phyloP scores from a whole-genome alignment of 2,329 filamentous ascomycete genomes.

The Cercospora brassicicola region DNA sequence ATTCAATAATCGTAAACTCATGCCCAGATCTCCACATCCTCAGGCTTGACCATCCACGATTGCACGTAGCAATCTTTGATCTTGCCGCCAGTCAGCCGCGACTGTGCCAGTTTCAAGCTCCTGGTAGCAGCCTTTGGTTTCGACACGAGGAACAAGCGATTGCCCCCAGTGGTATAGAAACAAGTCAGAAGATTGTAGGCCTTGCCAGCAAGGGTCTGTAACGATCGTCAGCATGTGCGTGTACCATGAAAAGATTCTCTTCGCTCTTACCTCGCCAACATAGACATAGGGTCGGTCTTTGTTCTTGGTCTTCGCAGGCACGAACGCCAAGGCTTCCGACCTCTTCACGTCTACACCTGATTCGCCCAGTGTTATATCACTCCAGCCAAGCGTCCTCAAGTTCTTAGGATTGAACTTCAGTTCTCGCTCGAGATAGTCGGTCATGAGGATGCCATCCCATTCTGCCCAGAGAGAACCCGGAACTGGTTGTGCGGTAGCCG shows the following conservation, averaged over 20 bases:
- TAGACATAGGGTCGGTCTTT: not conserved
- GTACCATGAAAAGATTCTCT: not conserved
- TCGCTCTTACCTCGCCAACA: not conserved
- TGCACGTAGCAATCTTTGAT: not conserved
- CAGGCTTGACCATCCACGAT: not conserved
- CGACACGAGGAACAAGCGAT: not conserved
- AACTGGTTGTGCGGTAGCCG: no score
- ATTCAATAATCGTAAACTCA: not conserved
- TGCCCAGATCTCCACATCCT: not conserved
- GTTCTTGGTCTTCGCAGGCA: not conserved
- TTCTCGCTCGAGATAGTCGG: no score
- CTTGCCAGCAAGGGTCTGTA: not conserved
- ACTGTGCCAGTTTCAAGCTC: not conserved
- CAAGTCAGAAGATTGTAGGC: not conserved
- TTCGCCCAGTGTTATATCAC: not conserved
- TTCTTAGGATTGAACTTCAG: no score
- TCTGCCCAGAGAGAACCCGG: no score
- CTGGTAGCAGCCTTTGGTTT: not conserved
- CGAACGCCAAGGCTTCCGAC: not conserved
- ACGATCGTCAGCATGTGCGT: not conserved
- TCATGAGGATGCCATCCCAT: no score
- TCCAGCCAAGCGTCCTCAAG: not conserved
- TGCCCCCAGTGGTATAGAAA: not conserved
- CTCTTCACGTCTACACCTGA: not conserved
- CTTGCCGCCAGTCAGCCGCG: not conserved